These are phyloP conservation scores for Hanseniaspora mollemarum DNA, from an alignment of 805 yeast species.

Conservation along the genomic window DNA sequence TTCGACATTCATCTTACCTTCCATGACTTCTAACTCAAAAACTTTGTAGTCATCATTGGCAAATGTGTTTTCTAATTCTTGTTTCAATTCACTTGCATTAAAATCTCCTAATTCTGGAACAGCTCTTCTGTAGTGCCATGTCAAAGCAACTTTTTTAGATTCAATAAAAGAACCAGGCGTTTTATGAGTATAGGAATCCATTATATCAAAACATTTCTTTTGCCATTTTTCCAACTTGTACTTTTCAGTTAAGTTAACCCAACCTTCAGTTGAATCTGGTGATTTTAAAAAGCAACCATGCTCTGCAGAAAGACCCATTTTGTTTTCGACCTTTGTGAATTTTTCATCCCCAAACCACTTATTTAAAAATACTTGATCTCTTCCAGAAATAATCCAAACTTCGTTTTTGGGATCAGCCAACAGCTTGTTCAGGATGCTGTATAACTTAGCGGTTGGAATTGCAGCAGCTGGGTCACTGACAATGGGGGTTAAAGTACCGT, in stretches of 20 bases:
- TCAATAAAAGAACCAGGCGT: slow-evolving; percentile 88
- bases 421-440: slow-evolving; percentile 46
- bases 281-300: slow-evolving; percentile 92
- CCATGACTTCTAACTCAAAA: slow-evolving; percentile 69
- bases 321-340: slow-evolving; percentile 30
- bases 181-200: slow-evolving; percentile 63
- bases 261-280: slow-evolving; percentile 41
- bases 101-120: slow-evolving; percentile 88
- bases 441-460: slow-evolving; percentile 69
- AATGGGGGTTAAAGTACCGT: slow-evolving; percentile 94
- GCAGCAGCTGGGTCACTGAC: slow-evolving; percentile 98
- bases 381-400: slow-evolving; percentile 91
- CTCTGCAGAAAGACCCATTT: slow-evolving; percentile 82
- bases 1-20: slow-evolving; percentile 93
- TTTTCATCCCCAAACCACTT: slow-evolving; percentile 59
- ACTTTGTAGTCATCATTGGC: slow-evolving; percentile 44
- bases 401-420: slow-evolving; percentile 68
- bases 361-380: slow-evolving; percentile 82
- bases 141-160: slow-evolving; percentile 79
- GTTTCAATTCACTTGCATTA: slow-evolving; percentile 66
- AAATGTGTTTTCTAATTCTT: slow-evolving; percentile 49
- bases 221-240: slow-evolving; percentile 89
- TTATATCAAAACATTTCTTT: slow-evolving; percentile 59
- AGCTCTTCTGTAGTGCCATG: slow-evolving; percentile 94
- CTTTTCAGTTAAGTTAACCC: slow-evolving; percentile 77